A percentile compares a stretch with the other conserved stretches of the same genome.
Evolutionary conservation across 305 asterid species (phyloP).

Genomic region (Solanum aculeatissimum): DNA sequence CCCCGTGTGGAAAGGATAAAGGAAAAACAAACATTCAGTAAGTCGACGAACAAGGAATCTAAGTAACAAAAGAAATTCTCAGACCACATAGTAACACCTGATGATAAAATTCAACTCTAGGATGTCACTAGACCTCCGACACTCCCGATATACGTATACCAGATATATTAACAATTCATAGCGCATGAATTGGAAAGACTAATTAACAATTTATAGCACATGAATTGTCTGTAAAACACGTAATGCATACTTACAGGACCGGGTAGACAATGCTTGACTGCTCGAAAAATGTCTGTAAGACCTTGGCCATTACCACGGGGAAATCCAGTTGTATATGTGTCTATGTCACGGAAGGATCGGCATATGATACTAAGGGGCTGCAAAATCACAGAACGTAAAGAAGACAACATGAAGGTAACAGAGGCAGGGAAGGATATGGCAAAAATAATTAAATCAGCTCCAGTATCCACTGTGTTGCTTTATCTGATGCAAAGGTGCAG

Average conservation of each 20-base stretch:
- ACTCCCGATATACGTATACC: background rate
- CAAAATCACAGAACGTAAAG: slow-evolving; percentile 9
- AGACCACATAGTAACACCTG: background rate
- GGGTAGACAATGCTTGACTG: slow-evolving; percentile 77
- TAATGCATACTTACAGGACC: slow-evolving; percentile 59
- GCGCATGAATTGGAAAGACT: background rate
- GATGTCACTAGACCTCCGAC: background rate
- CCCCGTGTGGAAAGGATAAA: background rate
- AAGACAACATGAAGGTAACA: background rate
- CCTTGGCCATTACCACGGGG: slow-evolving; percentile 73
- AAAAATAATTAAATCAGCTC: background rate
- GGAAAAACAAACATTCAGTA: background rate
- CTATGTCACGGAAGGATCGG: slow-evolving; percentile 78
- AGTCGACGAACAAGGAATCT: background rate
- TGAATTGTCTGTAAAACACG: background rate
- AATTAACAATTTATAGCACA: background rate
- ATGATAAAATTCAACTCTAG: background rate
- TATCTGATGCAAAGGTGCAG: background rate
- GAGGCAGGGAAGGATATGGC: background rate
- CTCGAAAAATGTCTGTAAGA: slow-evolving; percentile 55
- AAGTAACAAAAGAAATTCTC: background rate
- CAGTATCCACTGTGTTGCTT: background rate
- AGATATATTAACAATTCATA: background rate
- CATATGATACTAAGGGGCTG: slow-evolving; percentile 92
- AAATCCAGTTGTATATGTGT: slow-evolving; percentile 84